Base-by-base conservation (phyloP, 2,329 filamentous ascomycete species). In the Didymella pomorum region DNA sequence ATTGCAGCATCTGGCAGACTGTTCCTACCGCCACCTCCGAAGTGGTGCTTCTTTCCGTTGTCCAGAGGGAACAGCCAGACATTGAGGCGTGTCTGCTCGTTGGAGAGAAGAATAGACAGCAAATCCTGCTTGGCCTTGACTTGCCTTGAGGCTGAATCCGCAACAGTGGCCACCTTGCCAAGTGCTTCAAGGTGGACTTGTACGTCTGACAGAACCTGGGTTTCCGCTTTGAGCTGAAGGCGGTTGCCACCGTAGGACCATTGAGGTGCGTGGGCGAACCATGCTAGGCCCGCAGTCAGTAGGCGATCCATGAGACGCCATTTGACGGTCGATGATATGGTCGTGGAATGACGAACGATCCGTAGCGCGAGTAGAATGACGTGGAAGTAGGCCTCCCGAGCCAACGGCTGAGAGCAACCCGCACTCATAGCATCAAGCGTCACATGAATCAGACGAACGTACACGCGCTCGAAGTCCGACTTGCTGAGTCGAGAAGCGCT, bases 231-330 rank as follows among this genome's bases (percentile, higher is more conserved):
- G 50, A 98, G 82, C 74, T 99, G 95, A 16, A 99, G 80, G 47
- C 91, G 86, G 73, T 97, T 99, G 69, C 94, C 95, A 56, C 95
- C 95, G 77, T 95, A 98, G 0, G 95, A 96, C 94, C 95, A 99
- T 81, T 88, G 87, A 14, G 93, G 92, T 6, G 91, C 82, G 65
- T 88, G 86, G 37, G 84, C 86, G 77, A 99, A 99, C 96, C 96
- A 99, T 61, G 85, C 87, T 29, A 99, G 81, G 14, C 87, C 93
- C 28, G 92, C 93, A 6, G 92, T 93, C 35, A 99, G 77, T 50
- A 97, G 89, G 65, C 92, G 88, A 71, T 98, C 93, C 75, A 97
- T 97, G 35, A 98, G 81, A 58, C 89, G 87, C 88, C 91, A 95
- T 69, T 90, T 88, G 7, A 88, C 85, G 26, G 85, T 83, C 23